These are phyloP conservation scores for Taiozyma onychis DNA, from an alignment of 1,139 yeast species.

Conservation along the genomic window DNA sequence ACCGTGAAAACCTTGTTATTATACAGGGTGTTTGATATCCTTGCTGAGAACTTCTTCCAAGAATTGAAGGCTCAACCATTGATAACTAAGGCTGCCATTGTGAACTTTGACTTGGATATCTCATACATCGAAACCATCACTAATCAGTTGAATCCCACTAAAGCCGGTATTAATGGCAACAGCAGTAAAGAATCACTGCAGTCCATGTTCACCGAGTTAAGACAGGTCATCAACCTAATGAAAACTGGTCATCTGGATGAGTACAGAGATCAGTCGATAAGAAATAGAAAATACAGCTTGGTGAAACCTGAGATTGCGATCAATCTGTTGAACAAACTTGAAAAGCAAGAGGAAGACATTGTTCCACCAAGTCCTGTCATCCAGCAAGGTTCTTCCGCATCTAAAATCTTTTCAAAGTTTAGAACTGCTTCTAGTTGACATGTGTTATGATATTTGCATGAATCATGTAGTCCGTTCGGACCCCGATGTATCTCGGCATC, in stretches of 20 bases:
- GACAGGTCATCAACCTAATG: constrained; percentile 57
- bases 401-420: constrained; percentile 7
- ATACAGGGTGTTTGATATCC: constrained; percentile 80
- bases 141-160: constrained; percentile 32
- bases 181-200: constrained; percentile 31
- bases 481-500: too few relatives aligned
- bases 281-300: constrained; percentile 57
- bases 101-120: constrained; percentile 60
- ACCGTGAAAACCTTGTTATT: constrained; percentile 74
- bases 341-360: not conserved
- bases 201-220: constrained; percentile 52
- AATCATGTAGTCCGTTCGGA: too few relatives aligned
- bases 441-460: not conserved
- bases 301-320: constrained; percentile 56
- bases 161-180: constrained; percentile 5
- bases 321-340: constrained; percentile 37
- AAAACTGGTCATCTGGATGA: constrained; percentile 44
- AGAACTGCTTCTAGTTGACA: not conserved
- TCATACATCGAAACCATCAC: constrained; percentile 51
- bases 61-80: constrained; percentile 48
- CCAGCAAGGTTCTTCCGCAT: constrained; percentile 5
- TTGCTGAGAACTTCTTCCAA: constrained; percentile 65
- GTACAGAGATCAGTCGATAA: constrained; percentile 45
- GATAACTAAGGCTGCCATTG: constrained; percentile 36
- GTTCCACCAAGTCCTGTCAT: constrained; percentile 1